phyloP scores from a whole-genome alignment of 805 yeast genomes.

The Lipomyces starkeyi region DNA sequence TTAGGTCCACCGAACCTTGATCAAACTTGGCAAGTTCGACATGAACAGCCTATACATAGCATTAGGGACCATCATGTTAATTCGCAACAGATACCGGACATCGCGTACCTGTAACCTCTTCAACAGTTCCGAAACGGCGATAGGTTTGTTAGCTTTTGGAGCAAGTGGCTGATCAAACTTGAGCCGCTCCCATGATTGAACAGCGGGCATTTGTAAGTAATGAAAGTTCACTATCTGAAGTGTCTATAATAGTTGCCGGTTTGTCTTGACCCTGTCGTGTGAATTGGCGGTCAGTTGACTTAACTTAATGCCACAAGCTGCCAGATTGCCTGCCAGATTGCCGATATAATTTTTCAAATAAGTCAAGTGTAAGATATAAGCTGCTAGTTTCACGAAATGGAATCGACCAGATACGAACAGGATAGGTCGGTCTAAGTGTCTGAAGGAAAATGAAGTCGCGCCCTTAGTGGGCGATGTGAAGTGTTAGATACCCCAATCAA shows the following conservation, averaged over 20 bases:
- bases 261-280: background rate
- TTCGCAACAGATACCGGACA: slow-evolving; percentile 6
- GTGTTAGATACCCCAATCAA: background rate
- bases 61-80: slow-evolving; percentile 26
- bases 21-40: slow-evolving; percentile 68
- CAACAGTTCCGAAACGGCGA: slow-evolving; percentile 66
- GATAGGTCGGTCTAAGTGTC: background rate
- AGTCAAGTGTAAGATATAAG: background rate
- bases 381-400: background rate
- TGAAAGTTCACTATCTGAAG: background rate
- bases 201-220: slow-evolving; percentile 10
- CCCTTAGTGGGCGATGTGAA: background rate
- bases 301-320: too few relatives aligned
- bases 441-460: background rate
- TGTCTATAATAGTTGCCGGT: background rate
- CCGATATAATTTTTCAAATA: background rate
- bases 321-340: too few relatives aligned
- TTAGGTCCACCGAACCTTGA: slow-evolving; percentile 62
- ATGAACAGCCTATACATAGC: slow-evolving; percentile 51
- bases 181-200: slow-evolving; percentile 32
- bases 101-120: slow-evolving; percentile 55
- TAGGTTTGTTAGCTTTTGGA: slow-evolving; percentile 61
- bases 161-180: slow-evolving; percentile 57
- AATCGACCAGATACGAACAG: background rate
- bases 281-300: background rate